Conservation (phyloP, 73 alveolate genomes). For the Blepharisma japonicum region DNA sequence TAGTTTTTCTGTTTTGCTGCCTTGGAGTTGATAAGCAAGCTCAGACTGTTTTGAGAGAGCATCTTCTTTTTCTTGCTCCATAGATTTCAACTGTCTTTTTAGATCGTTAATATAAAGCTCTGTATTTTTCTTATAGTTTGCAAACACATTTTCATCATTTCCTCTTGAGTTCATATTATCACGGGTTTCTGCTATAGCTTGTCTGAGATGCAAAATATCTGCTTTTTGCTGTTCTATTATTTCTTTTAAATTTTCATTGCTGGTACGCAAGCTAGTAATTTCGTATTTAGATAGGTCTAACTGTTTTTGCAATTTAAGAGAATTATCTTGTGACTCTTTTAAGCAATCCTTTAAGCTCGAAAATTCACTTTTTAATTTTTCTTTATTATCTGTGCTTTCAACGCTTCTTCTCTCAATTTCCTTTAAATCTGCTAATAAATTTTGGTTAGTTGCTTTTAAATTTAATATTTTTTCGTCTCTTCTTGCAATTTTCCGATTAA, state of each 20-base stretch:
- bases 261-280: not conserved
- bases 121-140: not conserved
- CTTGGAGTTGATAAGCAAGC: not conserved
- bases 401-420: not conserved
- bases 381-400: constrained; percentile 6
- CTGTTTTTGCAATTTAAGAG: not conserved
- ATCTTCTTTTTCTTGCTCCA: not conserved
- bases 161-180: not conserved
- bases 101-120: not conserved
- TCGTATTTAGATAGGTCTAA: not conserved
- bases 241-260: not conserved
- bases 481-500: not conserved
- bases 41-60: not conserved
- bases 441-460: not conserved
- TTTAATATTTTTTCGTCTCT: constrained; percentile 24
- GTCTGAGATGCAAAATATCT: not conserved
- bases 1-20: not conserved
- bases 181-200: not conserved
- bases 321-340: not conserved
- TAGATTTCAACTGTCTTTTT: not conserved
- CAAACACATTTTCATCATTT: not conserved
- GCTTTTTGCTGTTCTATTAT: not conserved
- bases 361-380: not conserved
- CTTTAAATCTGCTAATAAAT: not conserved
- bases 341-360: not conserved